Percentiles rank a stretch among this genome's conserved stretches.
Conservation (phyloP, 441 rosid genomes). For the Hura crepitans region DNA sequence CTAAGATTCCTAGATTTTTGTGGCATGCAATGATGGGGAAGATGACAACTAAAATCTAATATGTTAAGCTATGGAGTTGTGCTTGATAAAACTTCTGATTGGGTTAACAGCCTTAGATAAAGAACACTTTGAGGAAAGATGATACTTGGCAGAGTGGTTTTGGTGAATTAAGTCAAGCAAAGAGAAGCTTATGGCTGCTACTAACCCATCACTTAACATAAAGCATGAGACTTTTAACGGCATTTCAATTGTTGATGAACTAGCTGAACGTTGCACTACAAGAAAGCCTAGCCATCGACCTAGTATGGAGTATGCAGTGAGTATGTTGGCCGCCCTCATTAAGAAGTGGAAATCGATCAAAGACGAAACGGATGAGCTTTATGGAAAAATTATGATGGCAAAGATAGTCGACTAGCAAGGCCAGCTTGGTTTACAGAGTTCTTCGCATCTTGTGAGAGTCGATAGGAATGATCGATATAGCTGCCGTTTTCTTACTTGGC, state of each 20-base stretch:
- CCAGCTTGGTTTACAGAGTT: conserved; percentile 51
- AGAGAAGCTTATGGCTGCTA: conserved; percentile 29
- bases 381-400: conserved; percentile 43
- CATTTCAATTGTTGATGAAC: conserved; percentile 31
- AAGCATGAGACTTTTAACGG: conserved; percentile 31
- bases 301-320: conserved; percentile 44
- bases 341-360: conserved; percentile 38
- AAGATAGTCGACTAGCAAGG: conserved; percentile 45
- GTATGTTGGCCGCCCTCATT: conserved; percentile 33
- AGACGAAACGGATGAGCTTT: conserved; percentile 21
- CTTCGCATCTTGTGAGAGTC: conserved; percentile 46
- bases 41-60: conserved; percentile 42
- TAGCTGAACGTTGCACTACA: conserved; percentile 43
- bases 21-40: conserved; percentile 36
- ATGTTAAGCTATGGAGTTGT: conserved; percentile 42
- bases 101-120: conserved; percentile 39
- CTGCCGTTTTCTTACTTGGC: too few species aligned
- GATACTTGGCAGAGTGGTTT: conserved; percentile 44
- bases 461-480: conserved; percentile 23
- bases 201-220: conserved; percentile 23
- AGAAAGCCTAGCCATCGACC: conserved; percentile 41
- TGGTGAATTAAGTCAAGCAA: conserved; percentile 30
- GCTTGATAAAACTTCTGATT: conserved; percentile 40
- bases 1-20: not conserved
- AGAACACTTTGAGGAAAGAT: conserved; percentile 31